Evolutionary conservation across 2,329 filamentous ascomycete genomes (phyloP), one percentile per base, ranked within the genome.

Genomic region (Aspergillus quadrilineatus): DNA sequence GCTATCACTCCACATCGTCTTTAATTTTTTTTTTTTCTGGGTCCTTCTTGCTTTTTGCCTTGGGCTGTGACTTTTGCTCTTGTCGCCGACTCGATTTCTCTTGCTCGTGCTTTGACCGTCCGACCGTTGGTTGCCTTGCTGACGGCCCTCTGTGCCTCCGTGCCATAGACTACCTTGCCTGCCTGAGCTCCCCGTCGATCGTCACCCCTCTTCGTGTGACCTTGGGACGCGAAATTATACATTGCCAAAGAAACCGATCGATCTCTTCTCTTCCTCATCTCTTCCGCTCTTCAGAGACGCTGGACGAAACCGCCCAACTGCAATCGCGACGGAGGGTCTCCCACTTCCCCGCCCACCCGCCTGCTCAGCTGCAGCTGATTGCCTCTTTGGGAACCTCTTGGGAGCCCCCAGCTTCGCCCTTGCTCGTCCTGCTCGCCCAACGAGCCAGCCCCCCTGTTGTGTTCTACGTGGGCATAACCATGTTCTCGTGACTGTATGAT

Each of bases 401-500:
- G 58, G 58, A 59, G 51, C 44, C 34, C 34, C 44, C 28, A 55
- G 49, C 43, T 44, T 32, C 42, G n/a, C 50, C 36, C 15, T 42
- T 29, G 7, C 32, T 26, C 29, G 5, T 48, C 22, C 34, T 28
- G 43, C 49, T 53, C 57, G 57, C 50, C 43, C 52, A 51, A 45
- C 54, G 14, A 50, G 17, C 30, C 22, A 32, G 44, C 28, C 34
- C 26, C n/a, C 34, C 43, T 22, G 26, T 54, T 28, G 39, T 55
- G 22, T 50, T 55, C 49, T 17, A 53, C 26, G 55, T 44, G 57
- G 54, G 50, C 57, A 60, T 60, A 47, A 52, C 34, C 41, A 67
- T 67, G 64, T 65, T 53, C 60, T 61, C 60, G 56, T 65, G 57
- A 64, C 52, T 55, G 54, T 47, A 64, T 67, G 64, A 60, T 58